Conservation (phyloP, 1,284 basidiomycete species). For the Takashimella tepidaria region DNA sequence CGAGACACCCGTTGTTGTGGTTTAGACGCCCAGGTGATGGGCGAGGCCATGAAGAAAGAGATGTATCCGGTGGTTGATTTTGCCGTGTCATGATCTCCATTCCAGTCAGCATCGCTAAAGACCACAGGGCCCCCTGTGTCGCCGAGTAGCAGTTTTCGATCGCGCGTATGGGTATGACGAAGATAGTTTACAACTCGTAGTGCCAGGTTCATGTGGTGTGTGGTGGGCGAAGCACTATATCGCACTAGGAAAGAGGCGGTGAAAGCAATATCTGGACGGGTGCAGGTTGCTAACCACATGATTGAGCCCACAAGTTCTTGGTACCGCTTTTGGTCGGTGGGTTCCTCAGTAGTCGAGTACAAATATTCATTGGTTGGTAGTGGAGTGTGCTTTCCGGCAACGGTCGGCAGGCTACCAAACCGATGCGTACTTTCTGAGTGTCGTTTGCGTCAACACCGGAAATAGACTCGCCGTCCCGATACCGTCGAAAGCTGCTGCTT, state of each 20-base stretch:
- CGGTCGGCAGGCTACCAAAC: no score
- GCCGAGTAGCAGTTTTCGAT: constrained; percentile 33
- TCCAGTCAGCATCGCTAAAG: constrained; percentile 51
- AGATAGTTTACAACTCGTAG: constrained; percentile 51
- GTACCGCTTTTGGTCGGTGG: no score
- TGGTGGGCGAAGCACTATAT: constrained; percentile 11
- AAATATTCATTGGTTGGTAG: no score
- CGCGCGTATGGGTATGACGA: constrained; percentile 30
- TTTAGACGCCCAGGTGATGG: constrained; percentile 47
- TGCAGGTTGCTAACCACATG: constrained; percentile 23
- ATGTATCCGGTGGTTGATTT: constrained; percentile 48
- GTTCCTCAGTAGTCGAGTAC: no score
- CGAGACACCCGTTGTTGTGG: constrained; percentile 45
- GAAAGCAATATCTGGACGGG: constrained; percentile 31
- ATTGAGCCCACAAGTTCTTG: constrained; percentile 26
- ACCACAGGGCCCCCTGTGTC: constrained; percentile 35
- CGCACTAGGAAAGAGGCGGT: constrained; percentile 24
- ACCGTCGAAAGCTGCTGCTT: no score
- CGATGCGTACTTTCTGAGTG: no score
- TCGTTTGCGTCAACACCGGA: no score
- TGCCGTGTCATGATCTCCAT: constrained; percentile 28
- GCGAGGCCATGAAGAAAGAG: no score
- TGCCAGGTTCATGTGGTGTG: constrained; percentile 47
- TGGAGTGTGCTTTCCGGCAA: no score
- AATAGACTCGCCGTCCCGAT: no score